Percentiles rank a stretch among this genome's conserved stretches.
These are phyloP conservation scores for Paxillus ammoniavirescens DNA, from an alignment of 768 basidiomycete genomes.

Conservation along the genomic window DNA sequence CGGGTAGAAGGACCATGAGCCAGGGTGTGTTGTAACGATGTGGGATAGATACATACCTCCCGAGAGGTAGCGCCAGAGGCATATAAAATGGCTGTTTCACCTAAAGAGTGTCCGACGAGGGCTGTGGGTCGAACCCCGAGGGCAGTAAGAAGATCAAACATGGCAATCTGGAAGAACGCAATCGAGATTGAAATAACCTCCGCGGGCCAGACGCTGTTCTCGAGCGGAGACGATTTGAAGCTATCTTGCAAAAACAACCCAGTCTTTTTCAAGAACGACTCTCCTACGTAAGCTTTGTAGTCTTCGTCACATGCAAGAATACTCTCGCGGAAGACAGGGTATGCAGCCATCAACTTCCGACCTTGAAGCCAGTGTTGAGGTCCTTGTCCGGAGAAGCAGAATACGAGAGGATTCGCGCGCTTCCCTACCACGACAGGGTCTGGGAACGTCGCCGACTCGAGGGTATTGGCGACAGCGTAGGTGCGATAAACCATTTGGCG, in stretches of 20 bases:
- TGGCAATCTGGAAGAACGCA: slow-evolving; percentile 45
- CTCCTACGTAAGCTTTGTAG: slow-evolving; percentile 29
- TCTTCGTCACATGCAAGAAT: slow-evolving; percentile 38
- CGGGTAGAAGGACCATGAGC: too few species aligned
- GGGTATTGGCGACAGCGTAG: slow-evolving; percentile 16
- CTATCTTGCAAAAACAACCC: slow-evolving; percentile 35
- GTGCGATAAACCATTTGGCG: slow-evolving; percentile 35
- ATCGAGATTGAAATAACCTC: slow-evolving; percentile 40
- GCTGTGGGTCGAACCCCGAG: slow-evolving; percentile 38
- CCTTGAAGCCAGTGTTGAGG: slow-evolving; percentile 40
- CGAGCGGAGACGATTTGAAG: slow-evolving; percentile 4
- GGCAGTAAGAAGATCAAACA: slow-evolving; percentile 39
- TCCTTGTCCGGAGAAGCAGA: slow-evolving; percentile 41
- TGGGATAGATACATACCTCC: slow-evolving; percentile 2
- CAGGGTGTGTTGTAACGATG: background rate
- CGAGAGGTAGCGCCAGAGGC: slow-evolving; percentile 42
- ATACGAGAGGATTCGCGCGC: slow-evolving; percentile 31
- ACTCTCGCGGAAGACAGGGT: slow-evolving; percentile 36
- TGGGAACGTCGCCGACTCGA: slow-evolving; percentile 15
- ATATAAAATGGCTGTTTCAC: slow-evolving; percentile 44
- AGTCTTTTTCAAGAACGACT: slow-evolving; percentile 34
- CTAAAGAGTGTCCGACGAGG: slow-evolving; percentile 48
- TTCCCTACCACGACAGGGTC: slow-evolving; percentile 29
- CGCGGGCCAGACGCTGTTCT: slow-evolving; percentile 28
- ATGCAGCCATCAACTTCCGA: slow-evolving; percentile 33